These are phyloP conservation scores for Silene latifolia DNA, from an alignment of 148 eudicot species.

Conservation along the genomic window DNA sequence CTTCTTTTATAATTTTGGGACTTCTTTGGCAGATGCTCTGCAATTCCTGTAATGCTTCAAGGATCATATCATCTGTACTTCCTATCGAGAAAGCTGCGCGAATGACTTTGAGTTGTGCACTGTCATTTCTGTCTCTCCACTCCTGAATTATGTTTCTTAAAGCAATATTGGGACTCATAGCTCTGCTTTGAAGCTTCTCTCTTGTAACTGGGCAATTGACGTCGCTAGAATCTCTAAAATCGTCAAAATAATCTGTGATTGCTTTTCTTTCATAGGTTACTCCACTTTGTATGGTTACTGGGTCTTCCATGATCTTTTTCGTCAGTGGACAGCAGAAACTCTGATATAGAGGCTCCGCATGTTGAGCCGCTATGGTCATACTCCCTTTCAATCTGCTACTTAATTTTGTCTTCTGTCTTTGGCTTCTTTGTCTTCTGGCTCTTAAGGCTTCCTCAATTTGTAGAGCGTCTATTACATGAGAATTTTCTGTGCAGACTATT, in stretches of 20 bases:
- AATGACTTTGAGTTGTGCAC: constrained; percentile 53
- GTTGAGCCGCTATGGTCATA: constrained; percentile 35
- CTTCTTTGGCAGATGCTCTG: constrained; percentile 40
- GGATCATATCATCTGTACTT: constrained; percentile 45
- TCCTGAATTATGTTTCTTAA: constrained; percentile 55
- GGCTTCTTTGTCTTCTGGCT: constrained; percentile 33
- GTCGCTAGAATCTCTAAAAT: constrained; percentile 33
- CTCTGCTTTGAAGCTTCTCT: constrained; percentile 40
- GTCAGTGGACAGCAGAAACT: constrained; percentile 75
- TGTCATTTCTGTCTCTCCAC: constrained; percentile 79
- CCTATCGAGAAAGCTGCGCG: constrained; percentile 51
- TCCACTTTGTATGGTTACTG: constrained; percentile 75
- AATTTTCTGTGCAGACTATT: constrained; percentile 35
- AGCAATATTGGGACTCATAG: constrained; percentile 53
- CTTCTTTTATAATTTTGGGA: constrained; percentile 36
- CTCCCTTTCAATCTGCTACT: constrained; percentile 34
- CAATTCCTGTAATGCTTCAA: constrained; percentile 62
- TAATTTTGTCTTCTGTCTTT: constrained; percentile 14
- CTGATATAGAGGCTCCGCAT: constrained; percentile 60
- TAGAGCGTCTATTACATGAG: constrained; percentile 32
- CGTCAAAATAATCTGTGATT: constrained; percentile 49
- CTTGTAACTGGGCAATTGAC: constrained; percentile 53
- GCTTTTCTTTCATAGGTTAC: constrained; percentile 62
- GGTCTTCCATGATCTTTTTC: constrained; percentile 67
- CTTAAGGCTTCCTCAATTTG: constrained; percentile 28